These are phyloP conservation scores for Neostapfia colusana DNA, from an alignment of 176 grass and related monocot species.

Conservation along the genomic window DNA sequence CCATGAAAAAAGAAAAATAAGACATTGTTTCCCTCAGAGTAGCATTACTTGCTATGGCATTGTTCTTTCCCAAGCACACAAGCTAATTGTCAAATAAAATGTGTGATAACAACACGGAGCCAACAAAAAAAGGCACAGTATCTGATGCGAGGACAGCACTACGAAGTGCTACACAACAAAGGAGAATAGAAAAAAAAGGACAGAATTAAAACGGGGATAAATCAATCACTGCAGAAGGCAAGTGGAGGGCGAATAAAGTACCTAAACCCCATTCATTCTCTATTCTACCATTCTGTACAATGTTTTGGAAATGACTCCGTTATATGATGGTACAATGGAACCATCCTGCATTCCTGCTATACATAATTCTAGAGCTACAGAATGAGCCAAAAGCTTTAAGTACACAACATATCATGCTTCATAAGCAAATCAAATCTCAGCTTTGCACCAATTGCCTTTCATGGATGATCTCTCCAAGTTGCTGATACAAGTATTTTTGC, in stretches of 20 bases:
- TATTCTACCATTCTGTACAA: constrained; percentile 52
- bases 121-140: background rate
- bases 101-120: background rate
- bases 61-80: background rate
- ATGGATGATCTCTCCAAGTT: constrained; percentile 66
- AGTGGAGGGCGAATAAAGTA: constrained; percentile 44
- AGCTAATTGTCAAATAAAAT: background rate
- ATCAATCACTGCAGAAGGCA: constrained; percentile 4
- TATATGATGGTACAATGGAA: constrained; percentile 26
- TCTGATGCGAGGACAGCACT: background rate
- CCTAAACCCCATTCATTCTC: constrained; percentile 44
- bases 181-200: background rate
- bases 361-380: constrained; percentile 49
- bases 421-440: constrained; percentile 35
- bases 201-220: background rate
- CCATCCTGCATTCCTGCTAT: constrained; percentile 43
- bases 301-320: constrained; percentile 31
- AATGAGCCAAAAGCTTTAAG: background rate
- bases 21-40: background rate
- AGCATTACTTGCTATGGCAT: background rate
- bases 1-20: background rate
- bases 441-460: constrained; percentile 53
- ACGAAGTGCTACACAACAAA: constrained; percentile 31
- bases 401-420: constrained; percentile 26
- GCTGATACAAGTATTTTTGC: constrained; percentile 73